These are phyloP conservation scores for Huntiella savannae DNA, from an alignment of 2,329 filamentous ascomycete species.

Conservation along the genomic window DNA sequence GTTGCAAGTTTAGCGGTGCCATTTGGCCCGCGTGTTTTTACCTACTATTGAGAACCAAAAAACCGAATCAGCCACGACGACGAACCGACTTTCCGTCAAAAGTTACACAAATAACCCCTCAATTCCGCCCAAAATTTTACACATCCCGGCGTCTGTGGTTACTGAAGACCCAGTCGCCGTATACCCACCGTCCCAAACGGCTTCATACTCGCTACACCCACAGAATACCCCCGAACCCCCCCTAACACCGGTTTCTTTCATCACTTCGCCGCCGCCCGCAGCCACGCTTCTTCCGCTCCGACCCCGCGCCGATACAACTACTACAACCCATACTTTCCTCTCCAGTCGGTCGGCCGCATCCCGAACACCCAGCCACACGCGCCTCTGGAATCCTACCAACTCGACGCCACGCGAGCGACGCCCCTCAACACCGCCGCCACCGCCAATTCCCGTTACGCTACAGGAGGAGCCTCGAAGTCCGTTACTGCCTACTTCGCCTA, in stretches of 20 bases:
- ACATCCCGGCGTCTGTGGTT: conserved; percentile 20
- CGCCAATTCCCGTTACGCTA: conserved; percentile 27
- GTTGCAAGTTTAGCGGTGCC: no score
- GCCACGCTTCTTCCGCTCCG: background rate
- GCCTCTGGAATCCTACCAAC: conserved; percentile 42
- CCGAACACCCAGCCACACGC: conserved; percentile 13
- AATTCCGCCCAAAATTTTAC: no score
- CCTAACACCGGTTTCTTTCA: background rate
- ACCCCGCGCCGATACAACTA: background rate
- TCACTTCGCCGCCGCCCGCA: background rate
- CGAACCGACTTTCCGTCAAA: no score
- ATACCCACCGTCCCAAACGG: conserved; percentile 25
- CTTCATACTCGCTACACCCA: conserved; percentile 22
- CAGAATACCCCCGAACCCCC: conserved; percentile 1
- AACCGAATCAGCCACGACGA: no score
- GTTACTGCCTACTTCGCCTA: conserved; percentile 21
- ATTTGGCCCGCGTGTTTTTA: no score
- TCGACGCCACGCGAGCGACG: conserved; percentile 22
- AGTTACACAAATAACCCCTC: no score
- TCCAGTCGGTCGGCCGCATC: conserved; percentile 5
- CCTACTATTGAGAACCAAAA: no score
- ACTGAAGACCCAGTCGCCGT: conserved; percentile 25
- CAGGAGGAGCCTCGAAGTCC: conserved; percentile 27
- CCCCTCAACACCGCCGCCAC: conserved; percentile 33
- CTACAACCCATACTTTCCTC: background rate